Evolutionary conservation across 23 red algal species (phyloP).

Genomic region (Gracilariopsis chorda): DNA sequence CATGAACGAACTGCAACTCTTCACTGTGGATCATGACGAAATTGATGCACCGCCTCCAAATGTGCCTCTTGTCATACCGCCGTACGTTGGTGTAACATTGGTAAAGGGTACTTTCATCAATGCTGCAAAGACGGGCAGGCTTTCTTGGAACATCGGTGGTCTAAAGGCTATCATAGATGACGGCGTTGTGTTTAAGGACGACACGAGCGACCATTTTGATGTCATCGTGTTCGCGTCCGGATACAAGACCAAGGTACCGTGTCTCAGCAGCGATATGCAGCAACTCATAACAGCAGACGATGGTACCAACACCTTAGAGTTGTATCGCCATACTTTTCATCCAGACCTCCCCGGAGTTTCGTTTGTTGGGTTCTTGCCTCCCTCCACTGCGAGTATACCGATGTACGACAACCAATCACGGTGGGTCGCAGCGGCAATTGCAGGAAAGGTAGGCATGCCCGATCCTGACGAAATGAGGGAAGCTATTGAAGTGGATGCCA

Average conservation of each 20-base stretch:
- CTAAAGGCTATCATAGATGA: neutral
- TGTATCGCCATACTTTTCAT: conserved; percentile 18
- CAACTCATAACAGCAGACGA: neutral
- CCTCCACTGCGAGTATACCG: neutral
- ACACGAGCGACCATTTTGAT: neutral
- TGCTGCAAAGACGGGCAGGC: neutral
- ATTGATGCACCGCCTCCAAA: neutral
- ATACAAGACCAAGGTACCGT: neutral
- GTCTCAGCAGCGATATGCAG: neutral
- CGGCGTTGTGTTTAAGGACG: conserved; percentile 13
- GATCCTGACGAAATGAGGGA: neutral
- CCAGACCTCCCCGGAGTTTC: neutral
- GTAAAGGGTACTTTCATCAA: neutral
- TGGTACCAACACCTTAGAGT: neutral
- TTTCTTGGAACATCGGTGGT: neutral
- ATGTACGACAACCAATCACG: conserved; percentile 16
- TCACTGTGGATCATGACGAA: neutral
- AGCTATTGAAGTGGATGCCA: neutral
- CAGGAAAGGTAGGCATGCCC: neutral
- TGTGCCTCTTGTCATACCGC: neutral
- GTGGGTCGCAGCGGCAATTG: neutral
- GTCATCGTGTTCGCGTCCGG: conserved; percentile 20
- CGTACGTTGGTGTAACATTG: neutral
- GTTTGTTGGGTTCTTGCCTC: conserved; percentile 8
- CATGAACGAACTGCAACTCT: neutral